These are phyloP conservation scores for Gaultheria prostrata DNA, from an alignment of 148 eudicot genomes.

Conservation along the genomic window DNA sequence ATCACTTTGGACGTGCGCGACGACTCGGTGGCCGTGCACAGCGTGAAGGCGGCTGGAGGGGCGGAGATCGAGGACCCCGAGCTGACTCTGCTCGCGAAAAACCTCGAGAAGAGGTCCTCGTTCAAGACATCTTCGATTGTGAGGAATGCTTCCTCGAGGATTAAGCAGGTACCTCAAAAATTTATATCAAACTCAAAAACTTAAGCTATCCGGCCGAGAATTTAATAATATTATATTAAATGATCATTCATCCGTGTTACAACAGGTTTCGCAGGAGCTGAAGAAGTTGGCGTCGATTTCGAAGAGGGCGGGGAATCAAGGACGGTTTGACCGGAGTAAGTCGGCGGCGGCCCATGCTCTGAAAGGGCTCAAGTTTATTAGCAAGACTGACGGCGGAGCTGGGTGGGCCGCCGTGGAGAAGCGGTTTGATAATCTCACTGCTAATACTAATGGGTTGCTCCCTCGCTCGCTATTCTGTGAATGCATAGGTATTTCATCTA, in stretches of 20 bases:
- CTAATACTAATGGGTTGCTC: conserved; percentile 37
- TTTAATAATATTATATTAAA: too few species aligned
- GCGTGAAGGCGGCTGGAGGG: conserved; percentile 47
- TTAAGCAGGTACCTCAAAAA: conserved; percentile 20
- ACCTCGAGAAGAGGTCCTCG: conserved; percentile 40
- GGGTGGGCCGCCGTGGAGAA: conserved; percentile 52
- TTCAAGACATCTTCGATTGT: conserved; percentile 30
- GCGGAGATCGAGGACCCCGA: conserved; percentile 46
- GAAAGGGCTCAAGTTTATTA: conserved; percentile 49
- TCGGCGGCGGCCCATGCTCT: conserved; percentile 46
- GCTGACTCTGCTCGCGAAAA: conserved; percentile 35
- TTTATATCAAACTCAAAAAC: not conserved
- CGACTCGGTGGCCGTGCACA: conserved; percentile 55
- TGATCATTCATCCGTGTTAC: too few species aligned
- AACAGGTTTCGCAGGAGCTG: conserved; percentile 42
- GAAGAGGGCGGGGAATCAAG: conserved; percentile 16
- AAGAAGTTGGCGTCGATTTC: conserved; percentile 45
- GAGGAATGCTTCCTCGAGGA: conserved; percentile 40
- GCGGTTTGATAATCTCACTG: conserved; percentile 38
- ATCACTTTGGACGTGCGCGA: conserved; percentile 57
- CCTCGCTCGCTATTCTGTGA: conserved; percentile 41
- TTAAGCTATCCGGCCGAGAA: not conserved
- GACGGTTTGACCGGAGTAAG: conserved; percentile 40
- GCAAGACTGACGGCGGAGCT: conserved; percentile 47
- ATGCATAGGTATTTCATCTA: conserved; percentile 43